These are phyloP conservation scores for Omphalotus olearius DNA, from an alignment of 1,284 basidiomycete genomes.

Conservation along the genomic window DNA sequence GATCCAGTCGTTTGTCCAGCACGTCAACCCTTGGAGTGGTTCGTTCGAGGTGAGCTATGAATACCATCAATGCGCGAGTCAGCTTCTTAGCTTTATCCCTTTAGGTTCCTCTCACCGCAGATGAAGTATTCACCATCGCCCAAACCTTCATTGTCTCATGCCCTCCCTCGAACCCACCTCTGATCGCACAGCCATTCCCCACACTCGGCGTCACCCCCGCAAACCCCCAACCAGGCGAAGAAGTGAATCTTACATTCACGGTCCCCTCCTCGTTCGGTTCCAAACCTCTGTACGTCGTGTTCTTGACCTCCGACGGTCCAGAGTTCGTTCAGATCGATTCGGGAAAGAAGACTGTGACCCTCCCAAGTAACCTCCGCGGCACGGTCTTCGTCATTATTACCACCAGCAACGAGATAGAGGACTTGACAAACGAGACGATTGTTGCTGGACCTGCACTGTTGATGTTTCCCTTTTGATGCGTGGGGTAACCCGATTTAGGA, in stretches of 20 bases:
- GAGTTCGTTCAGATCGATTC: background rate
- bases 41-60: conserved; percentile 36
- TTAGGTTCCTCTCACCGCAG: conserved; percentile 46
- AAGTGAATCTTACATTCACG: conserved; percentile 16
- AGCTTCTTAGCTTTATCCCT: conserved; percentile 15
- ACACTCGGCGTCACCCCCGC: conserved; percentile 20
- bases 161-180: conserved; percentile 41
- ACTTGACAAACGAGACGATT: conserved; percentile 3
- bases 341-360: conserved; percentile 1
- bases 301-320: conserved; percentile 24
- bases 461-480: conserved; percentile 11
- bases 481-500: no score
- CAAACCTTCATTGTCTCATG: conserved; percentile 42
- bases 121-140: conserved; percentile 43
- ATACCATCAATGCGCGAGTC: background rate
- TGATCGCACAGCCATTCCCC: conserved; percentile 35
- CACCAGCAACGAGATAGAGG: conserved; percentile 1
- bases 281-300: conserved; percentile 28
- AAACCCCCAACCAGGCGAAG: conserved; percentile 8
- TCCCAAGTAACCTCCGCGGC: conserved; percentile 2
- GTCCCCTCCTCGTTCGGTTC: conserved; percentile 6
- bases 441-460: conserved; percentile 9
- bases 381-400: conserved; percentile 6
- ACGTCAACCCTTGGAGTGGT: conserved; percentile 49
- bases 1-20: conserved; percentile 44